A percentile compares a stretch with the other conserved stretches of the same genome.
Evolutionary conservation across 176 grass and related monocot genomes (phyloP).

Genomic region (Neostapfia colusana): DNA sequence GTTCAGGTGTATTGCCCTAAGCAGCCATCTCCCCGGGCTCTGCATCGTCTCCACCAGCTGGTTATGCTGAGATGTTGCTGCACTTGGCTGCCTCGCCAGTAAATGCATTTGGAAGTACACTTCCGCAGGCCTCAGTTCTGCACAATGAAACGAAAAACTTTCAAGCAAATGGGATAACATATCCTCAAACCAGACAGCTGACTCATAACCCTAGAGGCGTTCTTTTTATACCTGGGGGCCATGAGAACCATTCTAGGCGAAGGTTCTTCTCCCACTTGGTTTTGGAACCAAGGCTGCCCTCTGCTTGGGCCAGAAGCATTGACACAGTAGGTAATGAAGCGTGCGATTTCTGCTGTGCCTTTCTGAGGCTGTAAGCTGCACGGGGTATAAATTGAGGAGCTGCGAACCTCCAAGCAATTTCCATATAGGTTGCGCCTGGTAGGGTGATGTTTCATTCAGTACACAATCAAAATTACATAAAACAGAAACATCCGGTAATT

Average conservation of each 20-base stretch:
- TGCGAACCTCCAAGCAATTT: slow-evolving; percentile 59
- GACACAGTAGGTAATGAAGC: slow-evolving; percentile 62
- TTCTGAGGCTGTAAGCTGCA: slow-evolving; percentile 66
- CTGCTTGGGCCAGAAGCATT: slow-evolving; percentile 82
- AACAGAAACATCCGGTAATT: neutral
- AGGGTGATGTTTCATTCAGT: slow-evolving; percentile 32
- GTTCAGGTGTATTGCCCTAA: slow-evolving; percentile 76
- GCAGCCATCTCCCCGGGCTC: slow-evolving; percentile 71
- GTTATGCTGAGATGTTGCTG: slow-evolving; percentile 43
- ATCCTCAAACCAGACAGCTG: neutral
- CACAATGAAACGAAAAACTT: neutral
- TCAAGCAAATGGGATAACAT: neutral
- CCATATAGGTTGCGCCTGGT: slow-evolving; percentile 73
- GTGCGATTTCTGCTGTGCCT: slow-evolving; percentile 66
- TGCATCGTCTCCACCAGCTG: slow-evolving; percentile 42
- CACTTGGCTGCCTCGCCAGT: slow-evolving; percentile 51
- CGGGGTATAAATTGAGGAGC: slow-evolving; percentile 72
- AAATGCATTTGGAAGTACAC: slow-evolving; percentile 96
- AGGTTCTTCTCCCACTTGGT: slow-evolving; percentile 92
- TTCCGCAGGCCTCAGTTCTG: slow-evolving; percentile 81
- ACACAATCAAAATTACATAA: neutral
- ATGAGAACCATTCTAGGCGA: slow-evolving; percentile 81
- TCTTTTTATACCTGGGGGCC: slow-evolving; percentile 62
- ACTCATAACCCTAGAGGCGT: neutral
- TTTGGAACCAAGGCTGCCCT: slow-evolving; percentile 85